Base-by-base conservation (phyloP, 2,329 filamentous ascomycete genomes). In the Ilyonectria mors-panacis region DNA sequence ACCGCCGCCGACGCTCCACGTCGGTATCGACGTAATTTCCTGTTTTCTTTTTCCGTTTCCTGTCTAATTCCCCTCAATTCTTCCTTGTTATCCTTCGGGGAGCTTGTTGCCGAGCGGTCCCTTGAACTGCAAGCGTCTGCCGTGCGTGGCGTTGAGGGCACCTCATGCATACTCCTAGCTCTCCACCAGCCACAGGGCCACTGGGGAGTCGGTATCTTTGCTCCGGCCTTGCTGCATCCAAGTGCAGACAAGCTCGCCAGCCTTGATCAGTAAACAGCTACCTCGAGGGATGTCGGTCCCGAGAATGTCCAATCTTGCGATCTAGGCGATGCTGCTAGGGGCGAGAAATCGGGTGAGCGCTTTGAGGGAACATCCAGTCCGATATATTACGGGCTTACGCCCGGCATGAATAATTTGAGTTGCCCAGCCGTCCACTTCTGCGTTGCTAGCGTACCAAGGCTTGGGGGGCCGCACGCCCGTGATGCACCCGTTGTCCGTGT, bases 81-180 rank as follows among this genome's bases (percentile, higher is more conserved):
- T 55, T 39, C 26, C 30, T 42, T 56, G 7, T 44, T 12, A n/a
- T 15, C 28, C n/a, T 39, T 13, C 37, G 37, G 15, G 37, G 12
- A 15, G 13, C 39, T 48, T 35, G 42, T 33, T 59, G 47, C 56
- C 42, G 44, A 48, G 19, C 37, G 19, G 56, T 37, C n/a, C 19
- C 44, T 35, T 59, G 28, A 48, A 28, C 13, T 48, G 37, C 30
- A 23, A 37, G 12, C 33, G 30, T 19, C 21, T 45, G 48, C 37
- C 37, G 48, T 60, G 60, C 53, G 48, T 61, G 60, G 60, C 59
- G 50, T 55, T 55, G 60, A 56, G 26, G 37, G 53, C 44, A 44
- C 47, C 8, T 37, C 58, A 54, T 37, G 47, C n/a, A 59, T 28
- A 21, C 33, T 51, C 28, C 39, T 57, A 45, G 35, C 35, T n/a